Evolutionary conservation across 306 rosid species (phyloP), one percentile per base, ranked within the genome.

Genomic region (Trifolium fragiferum): DNA sequence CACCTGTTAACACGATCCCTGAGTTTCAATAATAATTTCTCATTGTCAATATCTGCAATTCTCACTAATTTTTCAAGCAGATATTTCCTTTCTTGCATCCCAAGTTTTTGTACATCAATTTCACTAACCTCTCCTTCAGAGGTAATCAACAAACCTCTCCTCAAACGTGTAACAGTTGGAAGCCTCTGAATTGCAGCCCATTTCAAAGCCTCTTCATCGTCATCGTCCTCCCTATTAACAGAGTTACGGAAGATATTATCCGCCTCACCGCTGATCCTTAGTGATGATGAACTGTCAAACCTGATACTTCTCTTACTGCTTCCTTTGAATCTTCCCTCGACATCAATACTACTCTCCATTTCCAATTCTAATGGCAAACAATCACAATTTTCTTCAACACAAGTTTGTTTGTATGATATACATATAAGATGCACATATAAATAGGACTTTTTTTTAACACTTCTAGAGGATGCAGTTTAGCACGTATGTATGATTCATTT

Each of bases 21-120:
- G 79, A 93, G 88, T 84, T 88, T 91, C 55, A 74, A 43, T 86
- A 91, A 74, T 35, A 93, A 91, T 68, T 82, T 88, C 80, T 88
- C 97, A 71, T 89, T 93, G 67, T 93, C 98, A 65, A 81, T 80
- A 10, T 91, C 92, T 1, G 92, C 90, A 69, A 83, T 67, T 74
- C 74, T 91, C 16, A 93, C 81, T 0, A 93, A 82, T 71, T 93
- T 87, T 20, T 91, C 92, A 63, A 93, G 63, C 62, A 93, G 75
- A 32, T 50, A 78, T 69, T 67, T 82, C 16, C 88, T 84, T 67
- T 93, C 96, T 32, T 90, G 76, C 30, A 78, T 41, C 46, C 92
- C 92, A 59, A 93, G 89, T 50, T 87, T 70, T 18, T 82, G 68
- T 15, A 91, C 58, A 30, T 90, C 90, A 19, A 93, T 81, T 87